Percentiles rank a stretch among this genome's conserved stretches.
These are phyloP conservation scores for Fusarium humuli DNA, from an alignment of 2,329 filamentous ascomycete species.

Conservation along the genomic window DNA sequence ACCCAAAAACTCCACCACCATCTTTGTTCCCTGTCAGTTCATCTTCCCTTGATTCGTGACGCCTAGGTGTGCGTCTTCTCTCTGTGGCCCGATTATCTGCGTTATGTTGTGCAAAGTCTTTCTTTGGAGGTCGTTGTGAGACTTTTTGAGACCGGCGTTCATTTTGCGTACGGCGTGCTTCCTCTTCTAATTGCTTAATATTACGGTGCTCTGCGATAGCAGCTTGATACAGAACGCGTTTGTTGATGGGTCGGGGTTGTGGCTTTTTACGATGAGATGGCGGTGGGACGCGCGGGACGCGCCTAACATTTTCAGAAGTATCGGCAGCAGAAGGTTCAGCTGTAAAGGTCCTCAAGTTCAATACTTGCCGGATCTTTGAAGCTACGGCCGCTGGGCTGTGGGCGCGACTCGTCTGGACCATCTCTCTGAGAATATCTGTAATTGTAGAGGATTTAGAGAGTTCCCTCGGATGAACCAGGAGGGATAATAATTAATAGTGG, in stretches of 20 bases:
- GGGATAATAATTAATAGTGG: conserved; percentile 2
- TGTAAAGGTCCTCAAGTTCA: not conserved
- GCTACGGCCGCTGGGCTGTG: not conserved
- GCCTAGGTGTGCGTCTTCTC: not conserved
- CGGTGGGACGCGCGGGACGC: not conserved
- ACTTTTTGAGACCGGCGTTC: not conserved
- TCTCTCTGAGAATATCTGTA: not conserved
- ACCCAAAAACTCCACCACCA: not conserved
- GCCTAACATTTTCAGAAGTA: not conserved
- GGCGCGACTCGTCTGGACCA: not conserved
- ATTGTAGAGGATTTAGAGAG: not conserved
- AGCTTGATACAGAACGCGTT: conserved; percentile 3
- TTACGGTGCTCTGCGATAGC: not conserved
- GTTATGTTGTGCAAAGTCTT: not conserved
- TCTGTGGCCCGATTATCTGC: not conserved
- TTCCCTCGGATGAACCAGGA: not conserved
- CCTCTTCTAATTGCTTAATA: not conserved
- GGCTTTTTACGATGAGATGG: not conserved
- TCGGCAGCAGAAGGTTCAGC: not conserved
- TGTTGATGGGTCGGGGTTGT: not conserved
- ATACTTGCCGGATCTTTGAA: not conserved
- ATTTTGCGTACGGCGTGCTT: not conserved
- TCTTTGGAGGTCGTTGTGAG: not conserved
- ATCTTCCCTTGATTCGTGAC: not conserved
- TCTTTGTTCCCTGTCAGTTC: not conserved